phyloP scores from a whole-genome alignment of 1,284 basidiomycete genomes.

The Phellopilus nigrolimitatus region DNA sequence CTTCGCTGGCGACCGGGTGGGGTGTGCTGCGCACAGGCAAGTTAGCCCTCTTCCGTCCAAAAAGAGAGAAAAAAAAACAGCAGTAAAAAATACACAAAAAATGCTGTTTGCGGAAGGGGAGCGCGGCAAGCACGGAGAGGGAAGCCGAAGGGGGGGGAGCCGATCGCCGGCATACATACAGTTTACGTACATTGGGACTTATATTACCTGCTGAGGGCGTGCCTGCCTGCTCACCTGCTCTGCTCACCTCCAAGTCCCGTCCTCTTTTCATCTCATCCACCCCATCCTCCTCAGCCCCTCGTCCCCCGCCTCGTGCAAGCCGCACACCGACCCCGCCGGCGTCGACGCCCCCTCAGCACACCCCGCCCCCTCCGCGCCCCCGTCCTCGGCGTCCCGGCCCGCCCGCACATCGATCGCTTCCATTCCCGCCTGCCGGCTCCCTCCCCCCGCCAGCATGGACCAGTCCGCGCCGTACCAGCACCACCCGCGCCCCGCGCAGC shows the following conservation, averaged over 20 bases:
- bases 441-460: slow-evolving; percentile 21
- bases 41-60: too few species aligned
- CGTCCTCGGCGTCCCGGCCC: not conserved
- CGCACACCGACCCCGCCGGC: slow-evolving; percentile 8
- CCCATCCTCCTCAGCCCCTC: slow-evolving; percentile 55
- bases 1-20: too few species aligned
- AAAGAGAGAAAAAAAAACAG: too few species aligned
- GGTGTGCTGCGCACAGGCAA: too few species aligned
- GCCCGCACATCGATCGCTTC: slow-evolving; percentile 8
- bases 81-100: too few species aligned
- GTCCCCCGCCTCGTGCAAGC: slow-evolving; percentile 48
- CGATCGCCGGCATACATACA: too few species aligned
- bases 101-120: too few species aligned
- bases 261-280: slow-evolving; percentile 37
- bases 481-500: slow-evolving; percentile 27
- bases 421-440: slow-evolving; percentile 1
- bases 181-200: too few species aligned
- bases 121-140: too few species aligned
- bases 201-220: not conserved
- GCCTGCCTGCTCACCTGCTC: slow-evolving; percentile 27
- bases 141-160: too few species aligned
- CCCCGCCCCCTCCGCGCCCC: slow-evolving; percentile 3
- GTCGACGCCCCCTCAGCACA: slow-evolving; percentile 10
- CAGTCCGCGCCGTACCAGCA: slow-evolving; percentile 23
- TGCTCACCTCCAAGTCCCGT: slow-evolving; percentile 30